These are phyloP conservation scores for Carex scoparia DNA, from an alignment of 176 grass and related monocot species.

Conservation along the genomic window DNA sequence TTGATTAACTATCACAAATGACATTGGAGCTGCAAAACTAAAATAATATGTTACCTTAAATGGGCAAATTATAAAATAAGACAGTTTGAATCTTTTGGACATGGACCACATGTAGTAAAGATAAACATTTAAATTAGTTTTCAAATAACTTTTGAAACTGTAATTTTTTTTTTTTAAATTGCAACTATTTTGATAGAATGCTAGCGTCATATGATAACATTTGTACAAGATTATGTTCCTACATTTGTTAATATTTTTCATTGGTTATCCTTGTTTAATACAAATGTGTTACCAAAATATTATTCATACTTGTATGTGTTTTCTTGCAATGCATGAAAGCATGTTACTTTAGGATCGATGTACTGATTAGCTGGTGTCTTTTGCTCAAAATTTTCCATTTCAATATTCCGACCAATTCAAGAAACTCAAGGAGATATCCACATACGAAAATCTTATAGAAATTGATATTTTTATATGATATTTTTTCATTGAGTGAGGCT, in stretches of 20 bases:
- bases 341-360: too few species aligned
- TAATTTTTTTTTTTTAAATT: background rate
- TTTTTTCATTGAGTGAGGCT: background rate
- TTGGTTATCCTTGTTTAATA: background rate
- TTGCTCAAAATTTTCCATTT: too few species aligned
- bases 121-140: background rate
- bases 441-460: too few species aligned
- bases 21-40: background rate
- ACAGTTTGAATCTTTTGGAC: background rate
- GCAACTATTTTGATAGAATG: background rate
- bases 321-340: background rate
- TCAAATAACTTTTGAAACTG: background rate
- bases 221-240: too few species aligned
- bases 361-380: too few species aligned
- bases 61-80: background rate
- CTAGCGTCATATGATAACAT: too few species aligned
- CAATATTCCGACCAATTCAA: too few species aligned
- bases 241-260: too few species aligned
- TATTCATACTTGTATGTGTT: background rate
- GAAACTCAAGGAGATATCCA: too few species aligned
- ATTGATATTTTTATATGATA: background rate
- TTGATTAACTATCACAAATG: background rate
- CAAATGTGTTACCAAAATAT: background rate
- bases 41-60: background rate
- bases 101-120: background rate